Evolutionary conservation across 208 protist species (phyloP).

Genomic region (Crithidia sp.): DNA sequence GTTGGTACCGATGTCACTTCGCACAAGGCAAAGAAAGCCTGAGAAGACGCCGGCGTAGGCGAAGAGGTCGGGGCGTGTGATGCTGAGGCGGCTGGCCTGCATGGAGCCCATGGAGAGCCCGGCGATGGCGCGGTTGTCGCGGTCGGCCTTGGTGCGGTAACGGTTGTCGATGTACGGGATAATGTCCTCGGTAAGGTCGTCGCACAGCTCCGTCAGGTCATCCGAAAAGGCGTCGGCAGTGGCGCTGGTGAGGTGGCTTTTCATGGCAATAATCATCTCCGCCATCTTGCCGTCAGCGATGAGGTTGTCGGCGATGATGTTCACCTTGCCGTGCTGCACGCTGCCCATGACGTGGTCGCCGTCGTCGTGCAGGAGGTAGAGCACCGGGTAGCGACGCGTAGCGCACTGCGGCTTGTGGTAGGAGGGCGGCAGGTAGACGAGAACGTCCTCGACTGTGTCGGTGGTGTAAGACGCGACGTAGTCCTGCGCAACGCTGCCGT

Average conservation of each 20-base stretch:
- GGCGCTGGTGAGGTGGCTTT: neutral
- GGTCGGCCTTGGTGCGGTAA: slow-evolving; percentile 35
- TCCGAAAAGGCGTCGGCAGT: neutral
- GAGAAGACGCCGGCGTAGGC: slow-evolving; percentile 42
- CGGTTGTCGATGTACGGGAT: slow-evolving; percentile 39
- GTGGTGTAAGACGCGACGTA: slow-evolving; percentile 26
- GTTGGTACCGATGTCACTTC: slow-evolving; percentile 16
- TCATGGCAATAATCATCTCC: slow-evolving; percentile 32
- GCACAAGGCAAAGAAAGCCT: slow-evolving; percentile 29
- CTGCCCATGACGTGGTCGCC: slow-evolving; percentile 31
- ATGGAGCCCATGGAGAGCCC: slow-evolving; percentile 46
- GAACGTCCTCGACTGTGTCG: slow-evolving; percentile 29
- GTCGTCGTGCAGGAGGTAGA: slow-evolving; percentile 44
- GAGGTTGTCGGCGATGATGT: slow-evolving; percentile 52
- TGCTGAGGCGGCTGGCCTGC: slow-evolving; percentile 35
- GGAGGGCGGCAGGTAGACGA: slow-evolving; percentile 42
- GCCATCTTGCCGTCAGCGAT: slow-evolving; percentile 24
- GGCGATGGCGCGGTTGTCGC: slow-evolving; percentile 38
- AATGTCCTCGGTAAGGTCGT: slow-evolving; percentile 36
- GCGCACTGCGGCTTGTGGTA: slow-evolving; percentile 32
- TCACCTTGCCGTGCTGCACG: slow-evolving; percentile 42
- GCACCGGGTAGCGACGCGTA: slow-evolving; percentile 37
- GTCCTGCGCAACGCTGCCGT: slow-evolving; percentile 34
- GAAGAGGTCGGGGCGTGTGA: slow-evolving; percentile 38
- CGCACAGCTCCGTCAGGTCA: slow-evolving; percentile 10